A percentile compares a stretch with the other conserved stretches of the same genome.
phyloP scores from a whole-genome alignment of 139 green algal species.

The Spirogloea muscicola region DNA sequence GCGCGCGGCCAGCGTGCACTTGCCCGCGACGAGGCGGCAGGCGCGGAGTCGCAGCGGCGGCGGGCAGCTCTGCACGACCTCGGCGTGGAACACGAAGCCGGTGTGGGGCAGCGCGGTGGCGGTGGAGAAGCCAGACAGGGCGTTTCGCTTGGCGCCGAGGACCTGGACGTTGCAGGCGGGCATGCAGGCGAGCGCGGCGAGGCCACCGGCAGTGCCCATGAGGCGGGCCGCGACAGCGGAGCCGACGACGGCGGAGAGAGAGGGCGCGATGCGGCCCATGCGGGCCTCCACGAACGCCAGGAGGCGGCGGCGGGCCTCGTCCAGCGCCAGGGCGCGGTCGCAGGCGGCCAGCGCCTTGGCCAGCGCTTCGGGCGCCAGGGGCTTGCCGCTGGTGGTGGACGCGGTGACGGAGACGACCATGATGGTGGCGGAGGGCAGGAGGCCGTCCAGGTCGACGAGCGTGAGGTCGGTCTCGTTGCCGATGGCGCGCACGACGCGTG shows the following conservation, averaged over 20 bases:
- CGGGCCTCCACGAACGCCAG: constrained; percentile 44
- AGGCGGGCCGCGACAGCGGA: constrained; percentile 85
- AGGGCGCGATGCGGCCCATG: constrained; percentile 91
- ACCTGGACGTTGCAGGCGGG: constrained; percentile 94
- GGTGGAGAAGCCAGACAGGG: constrained; percentile 74
- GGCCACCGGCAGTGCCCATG: constrained; percentile 73
- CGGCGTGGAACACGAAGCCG: constrained; percentile 66
- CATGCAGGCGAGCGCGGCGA: constrained; percentile 79
- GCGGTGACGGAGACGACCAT: constrained; percentile 96
- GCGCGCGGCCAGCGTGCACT: constrained; percentile 86
- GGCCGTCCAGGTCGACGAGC: constrained; percentile 65
- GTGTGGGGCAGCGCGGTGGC: constrained; percentile 61
- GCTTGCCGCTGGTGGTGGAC: constrained; percentile 83
- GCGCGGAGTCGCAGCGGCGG: constrained; percentile 70
- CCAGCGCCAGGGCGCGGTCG: constrained; percentile 70
- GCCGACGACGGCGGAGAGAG: constrained; percentile 82
- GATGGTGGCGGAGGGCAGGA: constrained; percentile 79
- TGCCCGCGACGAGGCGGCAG: constrained; percentile 73
- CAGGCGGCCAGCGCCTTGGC: constrained; percentile 63
- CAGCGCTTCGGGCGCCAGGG: constrained; percentile 62
- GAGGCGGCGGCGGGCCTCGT: constrained; percentile 73
- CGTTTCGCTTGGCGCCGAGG: constrained; percentile 81
- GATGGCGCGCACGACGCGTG: constrained; percentile 76
- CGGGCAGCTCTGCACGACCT: constrained; percentile 64
- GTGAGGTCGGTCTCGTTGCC: constrained; percentile 82